Base-by-base conservation (phyloP, 805 yeast species). In the Schizosaccharomyces lindneri region DNA sequence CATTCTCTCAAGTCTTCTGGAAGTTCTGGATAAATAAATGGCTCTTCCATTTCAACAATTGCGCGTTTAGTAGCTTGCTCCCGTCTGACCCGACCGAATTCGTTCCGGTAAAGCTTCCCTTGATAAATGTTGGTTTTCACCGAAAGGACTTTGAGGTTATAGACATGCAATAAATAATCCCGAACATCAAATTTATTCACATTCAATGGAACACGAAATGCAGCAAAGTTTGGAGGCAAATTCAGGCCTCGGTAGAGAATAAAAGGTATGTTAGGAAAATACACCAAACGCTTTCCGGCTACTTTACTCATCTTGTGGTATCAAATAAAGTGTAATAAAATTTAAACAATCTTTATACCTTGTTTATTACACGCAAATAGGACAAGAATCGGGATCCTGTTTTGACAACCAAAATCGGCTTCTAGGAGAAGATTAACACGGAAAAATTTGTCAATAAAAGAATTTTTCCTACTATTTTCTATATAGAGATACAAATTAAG, bases 41-140 rank as follows among this genome's bases (percentile, higher is more conserved):
- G 98, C 66, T 90, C 87, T 63, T 81, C 82, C 90, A 93, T 85
- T 67, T 89, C 97, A 61, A 93, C 84, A 27, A 96, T 90, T 97
- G 93, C 93, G 73, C 88, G 89, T 76, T 93, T 93, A 31, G 15
- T 29, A 27, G 62, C 32, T 77, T 75, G 73, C 95, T 80, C 73
- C 78, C 81, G 70, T 96, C 81, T 19, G 87, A 36, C 36, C 9
- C n/a, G 31, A 17, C 61, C 61, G 19, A 4, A 19, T 36, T 19
- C 19, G n/a, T 27, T 24, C 15, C 55, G 19, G 31, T 39, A 41
- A 19, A 43, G 41, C 15, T 43, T 39, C 6, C 55, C 31, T n/a
- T n/a, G 32, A 17, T n/a, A 41, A 43, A 59, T 39, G 31, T 83
- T 59, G 15, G 66, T 63, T 48, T 51, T 86, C 60, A 93, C 80